phyloP scores from a whole-genome alignment of 179 eudicot genomes.

The Heliamphora pulchella region DNA sequence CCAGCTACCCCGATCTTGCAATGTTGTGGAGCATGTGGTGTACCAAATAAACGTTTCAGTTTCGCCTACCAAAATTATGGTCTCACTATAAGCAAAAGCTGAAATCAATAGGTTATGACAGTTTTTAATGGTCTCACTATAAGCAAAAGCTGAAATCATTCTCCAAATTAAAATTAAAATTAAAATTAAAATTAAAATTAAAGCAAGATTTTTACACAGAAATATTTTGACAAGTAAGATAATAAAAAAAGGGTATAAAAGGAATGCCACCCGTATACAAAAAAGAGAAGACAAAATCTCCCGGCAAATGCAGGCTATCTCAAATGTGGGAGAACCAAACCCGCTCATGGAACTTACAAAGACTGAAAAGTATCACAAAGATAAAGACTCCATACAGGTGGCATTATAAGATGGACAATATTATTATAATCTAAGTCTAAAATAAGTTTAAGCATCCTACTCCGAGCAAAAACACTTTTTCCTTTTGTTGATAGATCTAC shows the following conservation, averaged over 20 bases:
- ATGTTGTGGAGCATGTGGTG: not conserved
- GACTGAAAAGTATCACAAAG: too few relatives aligned
- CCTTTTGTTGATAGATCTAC: not conserved
- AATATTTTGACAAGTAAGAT: too few relatives aligned
- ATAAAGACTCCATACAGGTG: too few relatives aligned
- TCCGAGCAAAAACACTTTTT: not conserved
- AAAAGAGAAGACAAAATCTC: too few relatives aligned
- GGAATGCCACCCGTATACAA: too few relatives aligned
- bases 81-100: not conserved
- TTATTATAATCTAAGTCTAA: not conserved
- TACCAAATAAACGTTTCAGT: not conserved
- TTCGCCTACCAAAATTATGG: not conserved
- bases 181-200: too few relatives aligned
- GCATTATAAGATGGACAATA: not conserved
- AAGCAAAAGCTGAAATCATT: not conserved
- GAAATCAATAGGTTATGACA: not conserved
- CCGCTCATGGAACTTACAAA: too few relatives aligned
- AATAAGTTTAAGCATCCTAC: not conserved
- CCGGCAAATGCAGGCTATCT: too few relatives aligned
- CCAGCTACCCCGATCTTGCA: too few relatives aligned
- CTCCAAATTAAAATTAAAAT: not conserved
- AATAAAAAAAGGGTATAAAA: too few relatives aligned
- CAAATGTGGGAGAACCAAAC: too few relatives aligned
- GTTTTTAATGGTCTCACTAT: not conserved
- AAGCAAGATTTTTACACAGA: constrained; percentile 2